Conservation (phyloP, 352 stramenopile species). For the Phytophthora crassamura region DNA sequence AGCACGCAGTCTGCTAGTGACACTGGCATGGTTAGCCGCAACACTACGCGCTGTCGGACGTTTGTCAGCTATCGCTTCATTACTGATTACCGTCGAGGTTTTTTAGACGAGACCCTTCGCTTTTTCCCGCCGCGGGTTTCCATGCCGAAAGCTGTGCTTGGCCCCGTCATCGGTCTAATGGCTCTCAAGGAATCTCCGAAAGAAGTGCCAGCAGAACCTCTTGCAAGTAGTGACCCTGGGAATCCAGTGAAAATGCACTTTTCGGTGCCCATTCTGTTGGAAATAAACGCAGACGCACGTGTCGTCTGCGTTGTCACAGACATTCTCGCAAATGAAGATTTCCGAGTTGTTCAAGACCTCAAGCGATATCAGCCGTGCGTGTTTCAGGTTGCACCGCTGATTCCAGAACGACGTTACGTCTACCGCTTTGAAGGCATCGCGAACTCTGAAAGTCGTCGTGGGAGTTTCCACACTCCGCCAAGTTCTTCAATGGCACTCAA, state of each 20-base stretch:
- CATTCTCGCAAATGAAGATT: constrained; percentile 61
- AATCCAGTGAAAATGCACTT: constrained; percentile 23
- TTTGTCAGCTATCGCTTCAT: constrained; percentile 66
- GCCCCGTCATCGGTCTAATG: constrained; percentile 67
- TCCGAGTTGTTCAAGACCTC: constrained; percentile 44
- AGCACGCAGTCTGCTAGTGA: neutral
- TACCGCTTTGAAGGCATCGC: constrained; percentile 79
- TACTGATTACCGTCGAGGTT: constrained; percentile 59
- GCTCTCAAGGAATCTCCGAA: constrained; percentile 17
- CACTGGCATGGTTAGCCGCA: neutral
- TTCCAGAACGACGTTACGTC: constrained; percentile 65
- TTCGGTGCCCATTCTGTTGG: constrained; percentile 65
- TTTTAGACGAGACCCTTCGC: constrained; percentile 57
- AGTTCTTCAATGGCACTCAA: constrained; percentile 36
- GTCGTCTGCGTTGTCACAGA: constrained; percentile 72
- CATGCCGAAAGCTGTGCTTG: constrained; percentile 50
- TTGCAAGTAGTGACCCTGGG: constrained; percentile 16
- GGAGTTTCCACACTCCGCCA: constrained; percentile 69
- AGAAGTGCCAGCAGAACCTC: neutral
- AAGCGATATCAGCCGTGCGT: constrained; percentile 43
- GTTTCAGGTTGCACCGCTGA: constrained; percentile 55
- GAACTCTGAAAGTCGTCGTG: constrained; percentile 54
- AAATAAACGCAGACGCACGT: constrained; percentile 58
- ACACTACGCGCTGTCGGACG: constrained; percentile 27
- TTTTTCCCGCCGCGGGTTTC: constrained; percentile 54